phyloP scores from a whole-genome alignment of 345 rosid species.

The Ceriops decandra region DNA sequence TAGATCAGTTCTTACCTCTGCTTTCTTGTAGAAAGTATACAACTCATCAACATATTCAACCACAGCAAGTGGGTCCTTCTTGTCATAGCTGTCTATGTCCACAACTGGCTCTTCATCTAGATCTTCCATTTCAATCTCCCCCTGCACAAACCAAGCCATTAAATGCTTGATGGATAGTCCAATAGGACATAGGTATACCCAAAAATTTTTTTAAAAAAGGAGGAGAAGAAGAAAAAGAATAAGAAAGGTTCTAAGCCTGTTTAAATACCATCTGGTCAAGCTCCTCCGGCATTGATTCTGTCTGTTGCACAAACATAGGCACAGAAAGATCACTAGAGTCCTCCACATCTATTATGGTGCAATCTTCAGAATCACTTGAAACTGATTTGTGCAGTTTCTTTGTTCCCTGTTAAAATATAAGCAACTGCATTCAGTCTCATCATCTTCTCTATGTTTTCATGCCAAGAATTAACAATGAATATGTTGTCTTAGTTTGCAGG shows the following conservation, averaged over 20 bases:
- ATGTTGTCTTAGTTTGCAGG: conserved; percentile 1
- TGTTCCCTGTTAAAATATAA: conserved; percentile 32
- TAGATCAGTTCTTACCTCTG: conserved; percentile 50
- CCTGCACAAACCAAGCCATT: conserved; percentile 35
- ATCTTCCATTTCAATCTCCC: conserved; percentile 87
- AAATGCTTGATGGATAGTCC: neutral
- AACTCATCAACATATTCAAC: conserved; percentile 78
- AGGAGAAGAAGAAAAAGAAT: too few species aligned
- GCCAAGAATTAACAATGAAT: conserved; percentile 1
- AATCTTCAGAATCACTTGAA: conserved; percentile 39
- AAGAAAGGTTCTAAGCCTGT: neutral
- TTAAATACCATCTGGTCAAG: conserved; percentile 74
- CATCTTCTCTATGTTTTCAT: neutral
- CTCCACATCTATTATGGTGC: conserved; percentile 45
- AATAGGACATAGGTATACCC: neutral
- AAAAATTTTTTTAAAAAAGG: too few species aligned
- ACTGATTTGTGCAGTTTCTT: conserved; percentile 33
- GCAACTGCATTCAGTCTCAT: neutral
- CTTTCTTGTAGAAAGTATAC: conserved; percentile 59
- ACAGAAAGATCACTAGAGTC: conserved; percentile 47
- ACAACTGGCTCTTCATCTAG: conserved; percentile 41
- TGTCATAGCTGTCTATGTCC: conserved; percentile 73
- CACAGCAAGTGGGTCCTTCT: conserved; percentile 64
- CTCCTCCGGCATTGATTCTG: conserved; percentile 84
- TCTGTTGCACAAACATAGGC: conserved; percentile 86